Evolutionary conservation across 768 basidiomycete genomes (phyloP).

Genomic region (Rhodosporidiobolus odoratus): DNA sequence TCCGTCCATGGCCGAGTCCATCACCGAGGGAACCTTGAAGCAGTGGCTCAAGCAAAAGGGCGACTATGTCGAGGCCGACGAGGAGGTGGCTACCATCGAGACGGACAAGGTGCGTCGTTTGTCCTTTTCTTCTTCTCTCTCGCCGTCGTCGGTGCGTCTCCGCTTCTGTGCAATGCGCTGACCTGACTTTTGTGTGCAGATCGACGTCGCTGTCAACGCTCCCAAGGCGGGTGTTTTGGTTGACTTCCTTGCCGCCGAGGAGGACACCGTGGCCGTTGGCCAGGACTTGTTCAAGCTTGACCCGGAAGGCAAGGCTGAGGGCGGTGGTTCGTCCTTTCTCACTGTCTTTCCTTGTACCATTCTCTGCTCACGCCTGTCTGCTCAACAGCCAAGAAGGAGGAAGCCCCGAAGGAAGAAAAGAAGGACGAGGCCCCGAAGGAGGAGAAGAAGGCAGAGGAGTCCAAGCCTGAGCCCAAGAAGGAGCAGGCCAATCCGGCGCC

Average conservation of each 20-base stretch:
- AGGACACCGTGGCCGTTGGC: conserved; percentile 88
- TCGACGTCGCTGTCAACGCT: conserved; percentile 95
- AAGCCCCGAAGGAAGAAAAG: conserved; percentile 42
- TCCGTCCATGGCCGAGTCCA: conserved; percentile 64
- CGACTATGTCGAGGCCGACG: conserved; percentile 81
- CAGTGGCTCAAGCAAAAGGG: conserved; percentile 90
- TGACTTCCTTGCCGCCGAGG: conserved; percentile 79
- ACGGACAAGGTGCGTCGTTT: conserved; percentile 77
- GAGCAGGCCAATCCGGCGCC: conserved; percentile 42
- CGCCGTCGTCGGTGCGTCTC: too few relatives aligned
- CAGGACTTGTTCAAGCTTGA: conserved; percentile 91
- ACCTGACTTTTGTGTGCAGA: conserved; percentile 53
- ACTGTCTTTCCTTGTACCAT: background rate
- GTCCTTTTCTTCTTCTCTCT: conserved; percentile 1
- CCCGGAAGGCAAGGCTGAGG: conserved; percentile 59
- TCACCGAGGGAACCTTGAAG: conserved; percentile 94
- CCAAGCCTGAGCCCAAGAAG: conserved; percentile 43
- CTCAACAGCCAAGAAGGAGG: conserved; percentile 18
- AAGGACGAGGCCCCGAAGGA: conserved; percentile 47
- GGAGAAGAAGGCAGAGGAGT: too few relatives aligned
- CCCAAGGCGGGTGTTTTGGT: conserved; percentile 79
- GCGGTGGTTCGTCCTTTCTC: conserved; percentile 49
- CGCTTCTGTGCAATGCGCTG: too few relatives aligned
- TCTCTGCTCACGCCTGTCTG: background rate
- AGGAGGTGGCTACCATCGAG: conserved; percentile 96